These are phyloP conservation scores for Penicillium sp. DNA, from an alignment of 2,329 filamentous ascomycete genomes.

Conservation along the genomic window DNA sequence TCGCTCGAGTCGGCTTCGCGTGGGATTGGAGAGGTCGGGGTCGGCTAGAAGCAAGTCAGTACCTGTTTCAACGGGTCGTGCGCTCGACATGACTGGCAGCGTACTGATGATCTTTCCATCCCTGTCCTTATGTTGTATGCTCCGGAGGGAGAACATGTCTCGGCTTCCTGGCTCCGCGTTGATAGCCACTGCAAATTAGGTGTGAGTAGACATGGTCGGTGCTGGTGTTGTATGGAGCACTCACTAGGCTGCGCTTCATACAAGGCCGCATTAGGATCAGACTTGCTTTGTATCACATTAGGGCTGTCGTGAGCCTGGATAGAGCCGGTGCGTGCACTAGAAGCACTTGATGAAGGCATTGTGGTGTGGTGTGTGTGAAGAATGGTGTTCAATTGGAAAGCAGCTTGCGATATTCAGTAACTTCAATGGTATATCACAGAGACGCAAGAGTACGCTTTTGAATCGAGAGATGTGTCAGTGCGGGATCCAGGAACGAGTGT, in stretches of 20 bases:
- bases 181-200: constrained; percentile 25
- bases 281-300: constrained; percentile 66
- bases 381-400: background rate
- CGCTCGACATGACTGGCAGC: constrained; percentile 12
- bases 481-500: background rate
- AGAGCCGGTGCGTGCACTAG: constrained; percentile 29
- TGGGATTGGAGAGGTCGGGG: constrained; percentile 87
- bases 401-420: background rate
- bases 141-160: constrained; percentile 66
- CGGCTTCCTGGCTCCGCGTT: constrained; percentile 15
- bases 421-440: background rate
- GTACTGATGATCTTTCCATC: constrained; percentile 77
- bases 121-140: constrained; percentile 74
- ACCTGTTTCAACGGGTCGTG: background rate
- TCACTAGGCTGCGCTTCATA: constrained; percentile 81
- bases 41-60: constrained; percentile 62
- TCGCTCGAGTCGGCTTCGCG: constrained; percentile 80
- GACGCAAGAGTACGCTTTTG: background rate
- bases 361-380: constrained; percentile 1
- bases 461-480: background rate
- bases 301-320: constrained; percentile 26
- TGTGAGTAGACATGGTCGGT: constrained; percentile 7
- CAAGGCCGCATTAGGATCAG: constrained; percentile 82
- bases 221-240: constrained; percentile 37
- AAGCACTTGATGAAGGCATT: constrained; percentile 26